Evolutionary conservation across 495 filamentous ascomycete genomes (phyloP), one percentile per base, ranked within the genome.

Genomic region (Penicillium malachiteum): DNA sequence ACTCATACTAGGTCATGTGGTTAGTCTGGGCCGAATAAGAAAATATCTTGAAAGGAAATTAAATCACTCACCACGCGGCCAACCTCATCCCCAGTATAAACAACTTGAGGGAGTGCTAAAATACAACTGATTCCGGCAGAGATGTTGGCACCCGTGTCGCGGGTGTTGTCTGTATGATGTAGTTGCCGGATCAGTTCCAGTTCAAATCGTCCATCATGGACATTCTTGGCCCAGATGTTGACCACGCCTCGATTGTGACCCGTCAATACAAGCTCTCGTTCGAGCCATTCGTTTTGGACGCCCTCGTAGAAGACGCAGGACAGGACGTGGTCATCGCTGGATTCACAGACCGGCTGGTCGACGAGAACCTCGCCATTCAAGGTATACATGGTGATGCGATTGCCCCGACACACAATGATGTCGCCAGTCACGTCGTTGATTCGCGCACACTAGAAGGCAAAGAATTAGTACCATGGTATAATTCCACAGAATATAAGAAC

Each of bases 301-400:
- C 94, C 94, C 68, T 98, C 92, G 75, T 97, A 97, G 69, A 95
- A 96, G 11, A 92, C 89, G 59, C 92, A 96, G 13, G 85, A 85
- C 35, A 87, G 73, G 8, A 97, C 82, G 33, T 73, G 82, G 57
- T 94, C 90, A 33, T 94, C 91, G 10, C 72, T 72, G 7, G 84
- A 81, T 5, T 84, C 82, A 51, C 88, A 91, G 3, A 95, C 82
- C 31, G 84, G 84, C 64, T 96, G 89, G 50, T 92, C 86, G 2
- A 96, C 77, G 11, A 97, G 70, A 0, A 92, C 56, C 26, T 88
- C 81, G 8, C 94, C 94, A 60, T 98, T 98, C 21, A 98, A 78
- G 0, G 90, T 94, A 68, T 88, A 97, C n/a, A 98, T 70, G 7
- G 84, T 69, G 38, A 96, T 73, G 38, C 86, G 79, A 18, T 81